Percentiles rank a stretch among this genome's conserved stretches.
Evolutionary conservation across 1,284 basidiomycete species (phyloP).

Genomic region (Malassezia furfur): DNA sequence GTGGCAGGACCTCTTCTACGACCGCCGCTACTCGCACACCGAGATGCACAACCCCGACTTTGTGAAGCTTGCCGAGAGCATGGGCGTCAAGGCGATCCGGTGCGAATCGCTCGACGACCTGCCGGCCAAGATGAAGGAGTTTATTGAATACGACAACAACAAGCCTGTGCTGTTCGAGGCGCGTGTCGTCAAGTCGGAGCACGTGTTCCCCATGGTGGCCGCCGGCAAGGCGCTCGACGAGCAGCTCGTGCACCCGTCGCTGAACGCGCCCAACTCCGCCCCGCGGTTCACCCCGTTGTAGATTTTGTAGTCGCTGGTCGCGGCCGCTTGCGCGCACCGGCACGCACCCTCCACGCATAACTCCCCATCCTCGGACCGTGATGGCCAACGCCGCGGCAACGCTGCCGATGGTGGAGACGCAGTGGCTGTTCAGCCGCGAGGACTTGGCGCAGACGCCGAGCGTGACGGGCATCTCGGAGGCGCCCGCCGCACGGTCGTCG

Average conservation of each 20-base stretch:
- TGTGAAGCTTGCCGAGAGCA: constrained; percentile 71
- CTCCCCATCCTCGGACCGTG: neutral
- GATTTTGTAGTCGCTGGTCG: neutral
- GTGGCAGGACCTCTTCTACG: constrained; percentile 98
- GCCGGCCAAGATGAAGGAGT: constrained; percentile 92
- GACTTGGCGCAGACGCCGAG: constrained; percentile 16
- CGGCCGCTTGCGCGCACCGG: too few species aligned
- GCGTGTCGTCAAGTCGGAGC: constrained; percentile 72
- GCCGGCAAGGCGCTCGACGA: constrained; percentile 87
- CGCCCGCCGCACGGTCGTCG: neutral
- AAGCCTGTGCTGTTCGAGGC: constrained; percentile 87
- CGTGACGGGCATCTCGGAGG: neutral
- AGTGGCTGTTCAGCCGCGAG: constrained; percentile 13
- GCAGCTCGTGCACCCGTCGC: constrained; percentile 48
- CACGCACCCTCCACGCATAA: neutral
- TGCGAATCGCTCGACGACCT: constrained; percentile 66
- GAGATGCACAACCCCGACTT: constrained; percentile 91
- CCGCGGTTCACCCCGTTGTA: constrained; percentile 3
- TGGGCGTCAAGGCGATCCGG: constrained; percentile 82
- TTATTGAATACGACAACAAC: constrained; percentile 80
- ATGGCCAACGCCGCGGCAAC: constrained; percentile 7
- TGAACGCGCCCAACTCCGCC: constrained; percentile 10
- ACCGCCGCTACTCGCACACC: constrained; percentile 85
- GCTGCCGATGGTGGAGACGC: constrained; percentile 5
- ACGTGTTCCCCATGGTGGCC: constrained; percentile 88